A percentile compares a stretch with the other conserved stretches of the same genome.
These are phyloP conservation scores for Nitzschia sp. DNA, from an alignment of 108 stramenopile species.

Conservation along the genomic window DNA sequence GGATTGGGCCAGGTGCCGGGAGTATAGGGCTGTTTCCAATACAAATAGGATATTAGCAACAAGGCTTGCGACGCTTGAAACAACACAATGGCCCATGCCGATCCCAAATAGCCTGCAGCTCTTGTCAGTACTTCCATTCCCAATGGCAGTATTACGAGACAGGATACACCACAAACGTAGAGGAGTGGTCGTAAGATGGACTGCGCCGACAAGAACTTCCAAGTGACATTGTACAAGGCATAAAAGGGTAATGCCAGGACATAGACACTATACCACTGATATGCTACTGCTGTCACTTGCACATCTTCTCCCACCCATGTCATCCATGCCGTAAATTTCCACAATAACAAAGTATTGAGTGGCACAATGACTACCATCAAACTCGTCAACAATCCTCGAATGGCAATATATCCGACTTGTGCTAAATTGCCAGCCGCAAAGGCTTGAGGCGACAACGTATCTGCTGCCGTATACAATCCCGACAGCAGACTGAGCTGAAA, in stretches of 20 bases:
- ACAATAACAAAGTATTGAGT: conserved; percentile 26
- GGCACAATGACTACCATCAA: conserved; percentile 32
- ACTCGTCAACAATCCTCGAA: conserved; percentile 42
- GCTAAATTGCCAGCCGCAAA: conserved; percentile 41
- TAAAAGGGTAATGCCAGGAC: conserved; percentile 39
- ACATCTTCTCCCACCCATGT: conserved; percentile 27
- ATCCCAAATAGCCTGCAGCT: conserved; percentile 37
- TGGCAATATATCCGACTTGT: conserved; percentile 46
- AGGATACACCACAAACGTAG: conserved; percentile 12
- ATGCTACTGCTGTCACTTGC: conserved; percentile 25
- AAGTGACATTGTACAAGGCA: conserved; percentile 33
- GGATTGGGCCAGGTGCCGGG: conserved; percentile 47
- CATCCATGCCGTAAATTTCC: conserved; percentile 13
- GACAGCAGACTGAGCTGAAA: conserved; percentile 21
- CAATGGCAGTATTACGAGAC: conserved; percentile 34
- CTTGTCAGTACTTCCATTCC: conserved; percentile 23
- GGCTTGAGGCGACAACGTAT: conserved; percentile 53
- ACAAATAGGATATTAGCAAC: conserved; percentile 32
- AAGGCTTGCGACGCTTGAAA: conserved; percentile 32
- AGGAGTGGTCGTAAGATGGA: conserved; percentile 45
- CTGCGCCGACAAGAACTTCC: conserved; percentile 57
- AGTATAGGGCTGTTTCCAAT: conserved; percentile 26
- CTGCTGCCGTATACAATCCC: conserved; percentile 39
- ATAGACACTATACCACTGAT: conserved; percentile 41
- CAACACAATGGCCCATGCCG: conserved; percentile 32